Base-by-base conservation (phyloP, 805 yeast species). In the Suhomyces canberraensis region DNA sequence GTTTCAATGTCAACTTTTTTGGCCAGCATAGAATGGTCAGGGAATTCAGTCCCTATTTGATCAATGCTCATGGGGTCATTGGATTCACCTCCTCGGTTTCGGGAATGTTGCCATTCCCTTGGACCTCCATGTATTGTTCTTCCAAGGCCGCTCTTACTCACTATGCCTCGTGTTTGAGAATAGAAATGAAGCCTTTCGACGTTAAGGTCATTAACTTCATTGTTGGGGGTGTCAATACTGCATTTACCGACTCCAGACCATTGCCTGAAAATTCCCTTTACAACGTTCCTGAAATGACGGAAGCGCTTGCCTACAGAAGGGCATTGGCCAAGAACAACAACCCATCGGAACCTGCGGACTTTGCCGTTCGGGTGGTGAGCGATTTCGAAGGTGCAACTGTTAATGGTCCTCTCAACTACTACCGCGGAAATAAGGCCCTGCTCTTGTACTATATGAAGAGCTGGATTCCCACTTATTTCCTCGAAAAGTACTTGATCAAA, bases 91-190 rank as follows among this genome's bases (percentile, higher is more conserved):
- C 93, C 1, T 81, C 90, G 3, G 56, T 81, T 2, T 74, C 83
- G 11, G 93, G 87, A 1, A 37, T 76, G 11, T 59, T 73, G 9
- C 79, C 86, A 3, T 79, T 84, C 62, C 95, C 95, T 18, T 84
- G 79, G 56, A 77, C 82, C 1, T 68, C 81, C 11, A 64, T 79
- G 20, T 85, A 85, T 52, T 72, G 80, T 21, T 71, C 90, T 1
- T 56, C 83, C 1, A 85, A 85, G 50, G 87, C 90, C 4, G 90
- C 91, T 0, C 77, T 85, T 39, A 87, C 83, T 46, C 81, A 76
- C 46, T 85, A 79, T 51, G 84, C 87, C 0, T 72, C 76, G 27
- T 72, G 71, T 2, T 60, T 85, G 38, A 74, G 81, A 35, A 52
- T 79, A 16, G 95, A 85, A 58, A 55, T 85, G 72, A 75, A 76